Conservation (phyloP, 1,284 basidiomycete genomes). For the Ustilago crameri region DNA sequence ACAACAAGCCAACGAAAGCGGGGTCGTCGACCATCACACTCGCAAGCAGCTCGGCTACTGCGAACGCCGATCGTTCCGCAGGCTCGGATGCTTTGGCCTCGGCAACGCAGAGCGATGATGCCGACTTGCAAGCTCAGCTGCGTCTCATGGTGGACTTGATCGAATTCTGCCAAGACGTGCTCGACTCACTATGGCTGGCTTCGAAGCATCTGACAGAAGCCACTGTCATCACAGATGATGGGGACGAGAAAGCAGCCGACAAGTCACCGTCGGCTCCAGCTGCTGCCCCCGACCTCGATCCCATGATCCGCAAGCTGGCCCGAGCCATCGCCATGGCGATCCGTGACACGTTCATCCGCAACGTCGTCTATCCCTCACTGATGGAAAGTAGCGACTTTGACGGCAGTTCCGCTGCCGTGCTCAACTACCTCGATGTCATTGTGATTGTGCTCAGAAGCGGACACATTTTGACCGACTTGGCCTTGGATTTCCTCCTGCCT, state of each 20-base stretch:
- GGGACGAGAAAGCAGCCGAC: constrained; percentile 14
- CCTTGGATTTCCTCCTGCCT: constrained; percentile 49
- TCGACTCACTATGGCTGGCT: constrained; percentile 41
- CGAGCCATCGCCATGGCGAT: constrained; percentile 72
- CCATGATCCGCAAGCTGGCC: constrained; percentile 43
- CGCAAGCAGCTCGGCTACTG: constrained; percentile 31
- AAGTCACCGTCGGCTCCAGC: neutral
- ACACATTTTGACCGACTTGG: constrained; percentile 51
- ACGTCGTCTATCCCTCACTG: constrained; percentile 90
- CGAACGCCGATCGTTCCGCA: constrained; percentile 1
- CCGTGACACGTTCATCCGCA: constrained; percentile 87
- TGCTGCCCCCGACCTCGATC: constrained; percentile 14
- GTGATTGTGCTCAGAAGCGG: constrained; percentile 53
- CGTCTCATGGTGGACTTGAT: constrained; percentile 89
- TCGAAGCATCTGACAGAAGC: constrained; percentile 27
- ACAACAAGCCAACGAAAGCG: constrained; percentile 3
- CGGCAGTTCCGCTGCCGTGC: constrained; percentile 92
- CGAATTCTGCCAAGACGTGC: constrained; percentile 89
- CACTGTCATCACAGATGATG: neutral
- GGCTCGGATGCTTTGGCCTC: constrained; percentile 26
- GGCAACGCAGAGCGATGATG: constrained; percentile 70
- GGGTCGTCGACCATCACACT: constrained; percentile 26
- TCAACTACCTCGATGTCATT: constrained; percentile 87
- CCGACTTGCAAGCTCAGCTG: constrained; percentile 81
- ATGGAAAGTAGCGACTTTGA: constrained; percentile 91